Evolutionary conservation across 2,329 filamentous ascomycete species (phyloP).

Genomic region (Venturia asperata): DNA sequence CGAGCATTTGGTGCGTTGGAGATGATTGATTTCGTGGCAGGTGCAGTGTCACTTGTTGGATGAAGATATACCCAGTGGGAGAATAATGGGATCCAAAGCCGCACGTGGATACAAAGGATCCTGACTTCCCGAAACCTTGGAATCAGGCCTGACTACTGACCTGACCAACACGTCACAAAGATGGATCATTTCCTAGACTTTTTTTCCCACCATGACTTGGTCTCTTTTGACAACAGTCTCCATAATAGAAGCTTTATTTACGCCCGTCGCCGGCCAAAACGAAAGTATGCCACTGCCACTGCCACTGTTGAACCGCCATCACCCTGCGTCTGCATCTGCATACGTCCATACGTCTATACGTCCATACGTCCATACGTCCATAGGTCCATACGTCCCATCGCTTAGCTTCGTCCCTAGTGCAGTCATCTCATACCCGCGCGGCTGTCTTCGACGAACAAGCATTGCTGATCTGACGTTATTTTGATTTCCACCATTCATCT

Average conservation of each 20-base stretch:
- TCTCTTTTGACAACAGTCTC: not conserved
- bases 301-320: not conserved
- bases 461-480: not conserved
- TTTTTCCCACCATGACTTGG: not conserved
- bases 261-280: not conserved
- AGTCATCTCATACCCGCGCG: not conserved
- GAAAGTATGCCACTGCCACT: not conserved
- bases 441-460: not conserved
- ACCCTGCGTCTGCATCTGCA: not conserved
- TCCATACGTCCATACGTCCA: too few species aligned
- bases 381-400: too few species aligned
- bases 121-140: not conserved
- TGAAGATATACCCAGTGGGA: not conserved
- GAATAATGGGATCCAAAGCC: not conserved
- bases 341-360: too few species aligned
- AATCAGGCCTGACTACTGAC: not conserved
- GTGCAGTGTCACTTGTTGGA: not conserved
- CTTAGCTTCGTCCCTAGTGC: not conserved
- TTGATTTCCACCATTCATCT: not conserved
- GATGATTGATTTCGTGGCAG: not conserved
- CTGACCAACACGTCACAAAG: not conserved
- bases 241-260: not conserved
- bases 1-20: not conserved
- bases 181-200: not conserved
- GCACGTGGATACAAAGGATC: not conserved